These are phyloP conservation scores for Phytophthora agathidicida DNA, from an alignment of 352 stramenopile species.

Conservation along the genomic window DNA sequence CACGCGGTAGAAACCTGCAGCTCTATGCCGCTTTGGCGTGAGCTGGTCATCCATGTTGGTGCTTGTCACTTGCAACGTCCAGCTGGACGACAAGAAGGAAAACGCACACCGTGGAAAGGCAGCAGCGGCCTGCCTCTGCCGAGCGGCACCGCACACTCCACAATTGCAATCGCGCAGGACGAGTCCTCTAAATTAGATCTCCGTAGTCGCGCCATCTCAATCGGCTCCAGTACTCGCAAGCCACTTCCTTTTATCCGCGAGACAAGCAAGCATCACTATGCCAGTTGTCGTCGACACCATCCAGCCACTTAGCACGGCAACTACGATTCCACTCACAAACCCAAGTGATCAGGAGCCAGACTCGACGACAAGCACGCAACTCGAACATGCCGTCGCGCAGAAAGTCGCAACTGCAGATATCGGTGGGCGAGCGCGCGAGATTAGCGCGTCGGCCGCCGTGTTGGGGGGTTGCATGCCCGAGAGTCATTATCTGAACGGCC, in stretches of 20 bases:
- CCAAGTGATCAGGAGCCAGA: slow-evolving; percentile 29
- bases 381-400: slow-evolving; percentile 23
- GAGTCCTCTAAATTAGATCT: slow-evolving; percentile 1
- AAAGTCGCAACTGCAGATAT: slow-evolving; percentile 31
- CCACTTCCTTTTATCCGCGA: slow-evolving; percentile 17
- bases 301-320: slow-evolving; percentile 26
- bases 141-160: slow-evolving; percentile 19
- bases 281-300: slow-evolving; percentile 38
- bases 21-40: slow-evolving; percentile 30
- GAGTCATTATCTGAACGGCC: slow-evolving; percentile 37
- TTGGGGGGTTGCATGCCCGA: slow-evolving; percentile 29
- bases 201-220: slow-evolving; percentile 5
- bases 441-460: slow-evolving; percentile 33
- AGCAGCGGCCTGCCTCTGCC: slow-evolving; percentile 22
- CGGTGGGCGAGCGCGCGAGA: slow-evolving; percentile 19
- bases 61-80: slow-evolving; percentile 31
- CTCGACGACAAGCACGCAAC: slow-evolving; percentile 27
- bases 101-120: slow-evolving; percentile 20
- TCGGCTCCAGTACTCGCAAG: background rate
- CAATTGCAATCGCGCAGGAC: slow-evolving; percentile 4
- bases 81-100: slow-evolving; percentile 27
- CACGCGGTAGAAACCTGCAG: slow-evolving; percentile 9
- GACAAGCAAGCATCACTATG: slow-evolving; percentile 15
- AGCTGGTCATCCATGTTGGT: slow-evolving; percentile 28
- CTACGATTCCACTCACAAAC: slow-evolving; percentile 28